phyloP scores from a whole-genome alignment of 495 filamentous ascomycete species.

The Aspergillus sclerotiicarbonarius region DNA sequence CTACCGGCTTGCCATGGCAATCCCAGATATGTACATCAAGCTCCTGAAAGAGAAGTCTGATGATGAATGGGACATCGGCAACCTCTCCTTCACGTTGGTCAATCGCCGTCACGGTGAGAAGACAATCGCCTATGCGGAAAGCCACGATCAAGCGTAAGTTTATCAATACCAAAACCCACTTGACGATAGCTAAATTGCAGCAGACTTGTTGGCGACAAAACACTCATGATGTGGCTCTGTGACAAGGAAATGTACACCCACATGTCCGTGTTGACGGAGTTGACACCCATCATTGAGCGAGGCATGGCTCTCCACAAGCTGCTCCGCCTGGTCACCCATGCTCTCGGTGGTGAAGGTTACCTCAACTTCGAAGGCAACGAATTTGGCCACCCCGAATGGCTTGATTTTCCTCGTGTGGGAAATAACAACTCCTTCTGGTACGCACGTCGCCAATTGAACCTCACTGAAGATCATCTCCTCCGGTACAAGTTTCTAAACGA shows the following conservation, averaged over 20 bases:
- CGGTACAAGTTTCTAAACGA: slow-evolving; percentile 92
- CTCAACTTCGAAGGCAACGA: slow-evolving; percentile 99
- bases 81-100: slow-evolving; percentile 79
- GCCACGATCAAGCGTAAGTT: slow-evolving; percentile 95
- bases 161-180: background rate
- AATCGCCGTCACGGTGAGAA: slow-evolving; percentile 96
- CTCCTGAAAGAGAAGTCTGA: slow-evolving; percentile 91
- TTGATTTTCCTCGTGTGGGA: slow-evolving; percentile 93
- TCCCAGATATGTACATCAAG: slow-evolving; percentile 99
- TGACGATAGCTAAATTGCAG: slow-evolving; percentile 27
- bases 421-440: slow-evolving; percentile 98
- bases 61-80: slow-evolving; percentile 88
- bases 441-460: slow-evolving; percentile 89
- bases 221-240: slow-evolving; percentile 95
- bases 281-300: slow-evolving; percentile 87
- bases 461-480: slow-evolving; percentile 80
- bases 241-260: slow-evolving; percentile 97
- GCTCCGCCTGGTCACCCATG: slow-evolving; percentile 91
- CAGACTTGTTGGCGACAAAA: slow-evolving; percentile 95
- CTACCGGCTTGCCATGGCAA: slow-evolving; percentile 95
- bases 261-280: slow-evolving; percentile 82
- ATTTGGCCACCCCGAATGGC: slow-evolving; percentile 98
- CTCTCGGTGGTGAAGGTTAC: slow-evolving; percentile 93
- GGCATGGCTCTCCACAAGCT: slow-evolving; percentile 94
- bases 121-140: slow-evolving; percentile 96